These are phyloP conservation scores for Starmera amethionina DNA, from an alignment of 805 yeast species.

Conservation along the genomic window DNA sequence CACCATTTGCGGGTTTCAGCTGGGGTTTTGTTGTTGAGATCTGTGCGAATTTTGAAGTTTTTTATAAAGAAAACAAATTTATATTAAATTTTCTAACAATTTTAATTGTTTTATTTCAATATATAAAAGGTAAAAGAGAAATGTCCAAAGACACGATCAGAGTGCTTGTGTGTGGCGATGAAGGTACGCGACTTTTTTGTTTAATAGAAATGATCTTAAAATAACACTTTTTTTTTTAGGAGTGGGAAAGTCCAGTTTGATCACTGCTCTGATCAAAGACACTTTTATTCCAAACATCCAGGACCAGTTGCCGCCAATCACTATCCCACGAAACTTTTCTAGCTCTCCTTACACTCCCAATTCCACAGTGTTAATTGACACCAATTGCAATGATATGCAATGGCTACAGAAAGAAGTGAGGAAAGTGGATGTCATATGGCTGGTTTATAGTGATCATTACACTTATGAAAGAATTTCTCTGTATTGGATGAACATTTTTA, in stretches of 20 bases:
- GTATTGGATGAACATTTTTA: slow-evolving; percentile 89
- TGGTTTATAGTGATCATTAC: slow-evolving; percentile 90
- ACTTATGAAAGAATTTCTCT: slow-evolving; percentile 87
- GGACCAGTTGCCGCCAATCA: slow-evolving; percentile 72
- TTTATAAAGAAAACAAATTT: too few species aligned
- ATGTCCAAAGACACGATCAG: slow-evolving; percentile 48
- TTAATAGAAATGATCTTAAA: too few species aligned
- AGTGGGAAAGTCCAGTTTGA: slow-evolving; percentile 75
- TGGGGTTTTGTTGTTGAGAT: too few species aligned
- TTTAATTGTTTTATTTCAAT: too few species aligned
- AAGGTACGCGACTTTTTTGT: slow-evolving; percentile 28
- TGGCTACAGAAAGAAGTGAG: slow-evolving; percentile 64
- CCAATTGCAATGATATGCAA: slow-evolving; percentile 55
- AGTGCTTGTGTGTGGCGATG: slow-evolving; percentile 92
- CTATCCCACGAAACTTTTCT: slow-evolving; percentile 67
- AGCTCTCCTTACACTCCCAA: slow-evolving; percentile 49
- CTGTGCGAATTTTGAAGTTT: too few species aligned
- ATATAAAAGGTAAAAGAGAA: too few species aligned
- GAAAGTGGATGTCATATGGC: slow-evolving; percentile 84
- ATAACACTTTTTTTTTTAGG: slow-evolving; percentile 14
- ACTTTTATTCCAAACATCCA: slow-evolving; percentile 69
- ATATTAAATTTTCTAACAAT: too few species aligned
- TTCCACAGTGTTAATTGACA: slow-evolving; percentile 71
- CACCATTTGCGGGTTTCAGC: too few species aligned
- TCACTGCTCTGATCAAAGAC: slow-evolving; percentile 76